Percentiles rank a stretch among this genome's conserved stretches.
phyloP scores from a whole-genome alignment of 2,329 filamentous ascomycete species.

The Phoma sp. region DNA sequence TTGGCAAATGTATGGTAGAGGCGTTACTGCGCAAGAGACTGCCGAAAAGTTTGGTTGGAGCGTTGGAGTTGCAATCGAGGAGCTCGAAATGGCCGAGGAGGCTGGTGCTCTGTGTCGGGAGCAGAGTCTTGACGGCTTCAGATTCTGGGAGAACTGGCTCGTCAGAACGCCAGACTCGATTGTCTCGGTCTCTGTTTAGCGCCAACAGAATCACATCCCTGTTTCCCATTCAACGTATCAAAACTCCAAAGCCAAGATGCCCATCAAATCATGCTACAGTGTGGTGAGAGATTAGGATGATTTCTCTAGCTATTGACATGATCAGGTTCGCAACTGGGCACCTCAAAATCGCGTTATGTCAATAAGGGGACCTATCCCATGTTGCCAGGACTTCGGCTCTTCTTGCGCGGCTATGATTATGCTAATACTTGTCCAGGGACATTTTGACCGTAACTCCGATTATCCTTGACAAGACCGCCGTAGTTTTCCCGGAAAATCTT shows the following conservation, averaged over 20 bases:
- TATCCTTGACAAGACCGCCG: background rate
- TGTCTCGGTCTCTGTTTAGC: background rate
- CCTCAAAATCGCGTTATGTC: too few species aligned
- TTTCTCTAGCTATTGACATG: too few species aligned
- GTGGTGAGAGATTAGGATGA: too few species aligned
- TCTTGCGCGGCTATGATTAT: too few species aligned
- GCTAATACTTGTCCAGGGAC: too few species aligned
- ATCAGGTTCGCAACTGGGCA: too few species aligned
- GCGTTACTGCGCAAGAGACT: conserved; percentile 86
- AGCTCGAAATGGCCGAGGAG: conserved; percentile 97
- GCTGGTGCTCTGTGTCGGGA: conserved; percentile 86
- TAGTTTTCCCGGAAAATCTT: background rate
- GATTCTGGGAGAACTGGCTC: conserved; percentile 85
- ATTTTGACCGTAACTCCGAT: too few species aligned
- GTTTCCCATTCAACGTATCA: background rate
- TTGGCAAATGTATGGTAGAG: conserved; percentile 77
- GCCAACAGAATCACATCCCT: background rate
- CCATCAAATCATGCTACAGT: too few species aligned
- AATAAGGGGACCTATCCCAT: too few species aligned
- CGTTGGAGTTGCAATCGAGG: conserved; percentile 91
- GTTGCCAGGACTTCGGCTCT: too few species aligned
- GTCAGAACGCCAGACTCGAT: conserved; percentile 21
- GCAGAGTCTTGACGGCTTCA: conserved; percentile 86
- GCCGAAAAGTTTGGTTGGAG: conserved; percentile 96
- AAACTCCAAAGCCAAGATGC: too few species aligned